Evolutionary conservation across 1,284 basidiomycete genomes (phyloP), one percentile per base, ranked within the genome.

Genomic region (Psilocybe mexicana): DNA sequence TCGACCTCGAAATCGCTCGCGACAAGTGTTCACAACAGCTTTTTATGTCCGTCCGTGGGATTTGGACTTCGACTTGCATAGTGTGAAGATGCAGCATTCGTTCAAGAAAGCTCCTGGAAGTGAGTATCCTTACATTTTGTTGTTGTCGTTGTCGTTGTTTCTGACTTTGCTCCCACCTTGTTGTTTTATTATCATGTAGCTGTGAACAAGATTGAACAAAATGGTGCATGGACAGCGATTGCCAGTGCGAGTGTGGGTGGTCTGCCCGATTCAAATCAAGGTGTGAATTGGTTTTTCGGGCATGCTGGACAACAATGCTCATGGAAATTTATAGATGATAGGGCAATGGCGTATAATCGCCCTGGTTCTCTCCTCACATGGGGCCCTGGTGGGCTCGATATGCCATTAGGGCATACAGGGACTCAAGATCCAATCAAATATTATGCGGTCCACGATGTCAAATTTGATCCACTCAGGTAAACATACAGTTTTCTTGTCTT

Each of bases 181-280:
- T 3, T 26, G 1, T 26, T 28, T 26, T 26, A 7, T 28, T 6
- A 46, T 26, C n/a, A 6, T 23, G 12, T 40, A 81, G 79, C 72
- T 26, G 71, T 82, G 53, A 79, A 74, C 55, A 75, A 68, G 45
- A 72, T 81, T 23, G 67, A 76, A 11, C 79, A 81, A 51, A 63
- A 60, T 6, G 66, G 67, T n/a, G 64, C 60, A 3, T 70, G 55
- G 43, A 69, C 75, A 2, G 69, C 72, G 38, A 69, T 80, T n/a
- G 68, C 72, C 42, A 75, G 76, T 40, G 69, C 71, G 3, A 71
- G 71, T 43, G 62, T 67, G 30, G 77, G 72, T 33, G 79, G 80
- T 10, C 33, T 67, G 23, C 70, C 73, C 47, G 72, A 75, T 25
- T 7, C 25, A 3, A 12, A 40, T 12, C 30, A 8, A 33, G 30